Conservation (phyloP, 2,329 filamentous ascomycete genomes). For the Epichloe aotearoae region DNA sequence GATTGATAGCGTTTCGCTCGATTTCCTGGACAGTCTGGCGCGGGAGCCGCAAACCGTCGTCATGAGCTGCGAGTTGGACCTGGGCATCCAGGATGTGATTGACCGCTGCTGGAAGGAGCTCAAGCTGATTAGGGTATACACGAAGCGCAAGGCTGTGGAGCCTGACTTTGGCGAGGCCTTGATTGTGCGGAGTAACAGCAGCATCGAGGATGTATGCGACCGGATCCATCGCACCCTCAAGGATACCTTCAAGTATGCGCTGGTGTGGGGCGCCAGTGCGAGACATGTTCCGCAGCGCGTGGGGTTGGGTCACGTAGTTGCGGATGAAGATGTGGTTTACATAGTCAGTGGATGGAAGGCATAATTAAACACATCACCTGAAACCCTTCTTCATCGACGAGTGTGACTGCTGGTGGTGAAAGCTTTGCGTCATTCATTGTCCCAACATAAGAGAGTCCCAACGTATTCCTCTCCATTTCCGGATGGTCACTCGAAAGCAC, state of each 20-base stretch:
- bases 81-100: constrained; percentile 86
- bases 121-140: constrained; percentile 82
- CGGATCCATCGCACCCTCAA: constrained; percentile 86
- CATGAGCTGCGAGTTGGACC: constrained; percentile 93
- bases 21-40: constrained; percentile 84
- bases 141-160: constrained; percentile 85
- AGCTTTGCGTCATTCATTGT: background rate
- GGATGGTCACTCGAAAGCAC: background rate
- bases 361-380: constrained; percentile 17
- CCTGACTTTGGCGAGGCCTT: constrained; percentile 84
- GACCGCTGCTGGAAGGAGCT: constrained; percentile 93
- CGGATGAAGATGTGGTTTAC: constrained; percentile 55
- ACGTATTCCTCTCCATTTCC: background rate
- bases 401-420: background rate
- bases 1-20: constrained; percentile 86
- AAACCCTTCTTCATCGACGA: background rate
- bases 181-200: constrained; percentile 79
- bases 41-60: constrained; percentile 89
- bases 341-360: constrained; percentile 54
- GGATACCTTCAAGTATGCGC: constrained; percentile 96
- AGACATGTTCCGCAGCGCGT: constrained; percentile 90
- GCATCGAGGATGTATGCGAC: constrained; percentile 95
- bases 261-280: constrained; percentile 95
- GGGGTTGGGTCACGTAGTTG: constrained; percentile 68
- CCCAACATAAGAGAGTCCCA: background rate